Evolutionary conservation across 139 green algal species (phyloP).

Genomic region (Limnomonas spitsbergensis): DNA sequence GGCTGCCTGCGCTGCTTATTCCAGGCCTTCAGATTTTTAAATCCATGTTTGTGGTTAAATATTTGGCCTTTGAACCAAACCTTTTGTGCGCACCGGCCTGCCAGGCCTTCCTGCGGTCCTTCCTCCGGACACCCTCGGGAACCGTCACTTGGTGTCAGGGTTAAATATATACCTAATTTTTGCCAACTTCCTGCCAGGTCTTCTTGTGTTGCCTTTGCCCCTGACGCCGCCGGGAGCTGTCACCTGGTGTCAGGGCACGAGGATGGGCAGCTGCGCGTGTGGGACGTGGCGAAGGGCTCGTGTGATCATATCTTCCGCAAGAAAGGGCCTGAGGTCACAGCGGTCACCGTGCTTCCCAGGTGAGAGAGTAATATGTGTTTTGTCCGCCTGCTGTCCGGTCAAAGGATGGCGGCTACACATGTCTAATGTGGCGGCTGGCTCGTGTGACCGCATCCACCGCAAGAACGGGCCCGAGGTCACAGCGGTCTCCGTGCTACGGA

Average conservation of each 20-base stretch:
- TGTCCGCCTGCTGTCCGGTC: background rate
- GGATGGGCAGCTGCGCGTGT: conserved; percentile 33
- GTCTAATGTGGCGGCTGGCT: conserved; percentile 19
- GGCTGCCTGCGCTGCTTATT: too few species aligned
- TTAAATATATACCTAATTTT: too few species aligned
- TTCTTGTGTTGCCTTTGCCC: conserved; percentile 5
- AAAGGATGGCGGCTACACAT: conserved; percentile 31
- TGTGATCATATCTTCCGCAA: conserved; percentile 28
- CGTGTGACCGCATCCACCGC: conserved; percentile 22
- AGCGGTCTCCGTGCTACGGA: conserved; percentile 17
- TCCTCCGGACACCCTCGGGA: too few species aligned
- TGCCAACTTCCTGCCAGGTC: too few species aligned
- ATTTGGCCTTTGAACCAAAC: too few species aligned
- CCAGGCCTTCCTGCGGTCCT: too few species aligned
- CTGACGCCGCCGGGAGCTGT: background rate
- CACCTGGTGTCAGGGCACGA: conserved; percentile 16
- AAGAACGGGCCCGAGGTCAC: conserved; percentile 40
- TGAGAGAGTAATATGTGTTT: too few species aligned
- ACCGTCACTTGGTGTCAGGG: too few species aligned
- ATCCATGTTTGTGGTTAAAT: too few species aligned
- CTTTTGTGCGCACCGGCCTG: too few species aligned
- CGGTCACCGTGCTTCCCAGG: conserved; percentile 17
- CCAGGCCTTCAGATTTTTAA: too few species aligned
- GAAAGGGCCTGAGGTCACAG: conserved; percentile 31
- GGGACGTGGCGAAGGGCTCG: conserved; percentile 18